These are phyloP conservation scores for Stentor coeruleus DNA, from an alignment of 73 alveolate genomes.

Conservation along the genomic window DNA sequence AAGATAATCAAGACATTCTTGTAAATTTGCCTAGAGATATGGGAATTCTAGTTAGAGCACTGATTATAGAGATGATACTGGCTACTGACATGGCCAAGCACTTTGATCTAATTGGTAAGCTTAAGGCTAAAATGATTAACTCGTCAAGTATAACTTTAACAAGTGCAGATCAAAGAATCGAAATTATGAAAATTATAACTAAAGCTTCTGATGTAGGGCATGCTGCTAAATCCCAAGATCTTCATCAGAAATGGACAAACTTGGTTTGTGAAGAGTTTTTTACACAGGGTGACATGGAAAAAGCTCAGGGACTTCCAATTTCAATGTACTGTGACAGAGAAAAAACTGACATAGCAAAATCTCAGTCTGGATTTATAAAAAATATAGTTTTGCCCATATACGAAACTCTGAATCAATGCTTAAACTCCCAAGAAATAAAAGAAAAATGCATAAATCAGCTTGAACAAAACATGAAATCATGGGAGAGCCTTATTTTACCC, in stretches of 20 bases:
- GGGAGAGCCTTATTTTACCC: neutral
- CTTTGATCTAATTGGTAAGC: slow-evolving; percentile 49
- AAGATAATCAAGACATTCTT: slow-evolving; percentile 39
- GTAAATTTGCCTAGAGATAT: slow-evolving; percentile 33
- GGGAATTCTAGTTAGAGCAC: slow-evolving; percentile 41
- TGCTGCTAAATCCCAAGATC: slow-evolving; percentile 44
- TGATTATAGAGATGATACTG: slow-evolving; percentile 46
- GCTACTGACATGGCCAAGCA: slow-evolving; percentile 70
- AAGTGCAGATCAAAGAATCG: slow-evolving; percentile 27
- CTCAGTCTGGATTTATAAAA: slow-evolving; percentile 61
- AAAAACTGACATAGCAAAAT: slow-evolving; percentile 43
- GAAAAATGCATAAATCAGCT: neutral
- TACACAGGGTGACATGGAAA: slow-evolving; percentile 65
- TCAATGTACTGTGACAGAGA: slow-evolving; percentile 62
- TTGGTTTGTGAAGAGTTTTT: slow-evolving; percentile 54
- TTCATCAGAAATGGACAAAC: slow-evolving; percentile 59
- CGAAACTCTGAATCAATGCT: slow-evolving; percentile 34
- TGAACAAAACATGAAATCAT: neutral
- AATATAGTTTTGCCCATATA: slow-evolving; percentile 50
- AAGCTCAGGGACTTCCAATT: slow-evolving; percentile 50
- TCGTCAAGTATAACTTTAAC: slow-evolving; percentile 16
- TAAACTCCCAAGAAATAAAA: neutral
- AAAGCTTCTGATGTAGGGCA: slow-evolving; percentile 68
- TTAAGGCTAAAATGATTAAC: slow-evolving; percentile 42
- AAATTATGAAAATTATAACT: slow-evolving; percentile 30